These are phyloP conservation scores for Parmales sp. DNA, from an alignment of 108 stramenopile genomes.

Conservation along the genomic window DNA sequence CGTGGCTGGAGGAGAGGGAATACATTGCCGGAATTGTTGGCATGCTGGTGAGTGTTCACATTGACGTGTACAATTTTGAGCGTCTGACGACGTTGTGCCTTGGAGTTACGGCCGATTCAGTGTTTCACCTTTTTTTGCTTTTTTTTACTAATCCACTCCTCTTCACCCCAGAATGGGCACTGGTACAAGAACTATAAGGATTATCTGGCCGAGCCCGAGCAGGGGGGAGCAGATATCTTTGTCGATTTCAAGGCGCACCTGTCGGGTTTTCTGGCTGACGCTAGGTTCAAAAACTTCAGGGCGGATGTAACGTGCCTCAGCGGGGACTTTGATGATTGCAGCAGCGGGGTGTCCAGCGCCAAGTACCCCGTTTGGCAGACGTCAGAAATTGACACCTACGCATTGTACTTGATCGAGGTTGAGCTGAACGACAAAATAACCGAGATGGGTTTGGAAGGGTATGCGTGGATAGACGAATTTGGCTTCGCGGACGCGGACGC, in stretches of 20 bases:
- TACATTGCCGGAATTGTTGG: background rate
- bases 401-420: background rate
- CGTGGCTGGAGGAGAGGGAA: background rate
- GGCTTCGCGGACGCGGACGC: background rate
- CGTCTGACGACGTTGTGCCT: too few relatives aligned
- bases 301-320: background rate
- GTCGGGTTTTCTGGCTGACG: background rate
- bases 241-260: background rate
- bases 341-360: background rate
- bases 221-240: too few relatives aligned
- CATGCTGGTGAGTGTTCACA: too few relatives aligned
- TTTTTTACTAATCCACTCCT: too few relatives aligned
- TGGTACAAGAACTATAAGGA: background rate
- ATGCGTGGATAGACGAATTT: background rate
- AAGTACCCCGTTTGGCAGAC: background rate
- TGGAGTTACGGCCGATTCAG: too few relatives aligned
- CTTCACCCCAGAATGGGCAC: background rate
- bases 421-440: background rate
- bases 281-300: background rate
- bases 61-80: too few relatives aligned
- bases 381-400: background rate
- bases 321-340: background rate
- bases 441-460: background rate
- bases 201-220: background rate
- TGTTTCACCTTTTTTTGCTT: too few relatives aligned